These are phyloP conservation scores for Mortierella sp. DNA, from an alignment of 371 early-diverging fungal genomes.

Conservation along the genomic window DNA sequence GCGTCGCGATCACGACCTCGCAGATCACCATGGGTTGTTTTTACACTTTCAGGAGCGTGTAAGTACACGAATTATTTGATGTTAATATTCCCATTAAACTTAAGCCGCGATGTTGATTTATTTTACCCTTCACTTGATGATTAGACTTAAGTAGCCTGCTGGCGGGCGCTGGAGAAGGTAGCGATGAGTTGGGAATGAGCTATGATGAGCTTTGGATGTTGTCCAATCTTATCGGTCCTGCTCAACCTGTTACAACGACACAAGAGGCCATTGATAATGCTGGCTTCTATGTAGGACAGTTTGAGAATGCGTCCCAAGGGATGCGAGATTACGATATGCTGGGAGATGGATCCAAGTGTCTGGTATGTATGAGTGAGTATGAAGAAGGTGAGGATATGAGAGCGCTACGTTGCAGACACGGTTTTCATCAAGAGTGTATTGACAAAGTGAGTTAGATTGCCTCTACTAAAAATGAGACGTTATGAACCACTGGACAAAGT, in stretches of 20 bases:
- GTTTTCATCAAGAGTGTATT: conserved; percentile 85
- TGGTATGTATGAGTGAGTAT: conserved; percentile 81
- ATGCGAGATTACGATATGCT: conserved; percentile 38
- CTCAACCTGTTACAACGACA: conserved; percentile 68
- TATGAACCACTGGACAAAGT: too few species aligned
- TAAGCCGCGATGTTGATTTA: not conserved
- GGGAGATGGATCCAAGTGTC: conserved; percentile 56
- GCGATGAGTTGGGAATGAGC: conserved; percentile 27
- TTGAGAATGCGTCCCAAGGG: conserved; percentile 51
- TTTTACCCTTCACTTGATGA: not conserved
- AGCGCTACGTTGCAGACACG: conserved; percentile 81
- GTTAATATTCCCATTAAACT: conserved; percentile 22
- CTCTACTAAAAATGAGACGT: not conserved
- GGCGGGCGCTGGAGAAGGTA: conserved; percentile 24
- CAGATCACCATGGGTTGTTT: conserved; percentile 46
- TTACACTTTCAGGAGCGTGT: conserved; percentile 53
- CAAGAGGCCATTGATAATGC: conserved; percentile 60
- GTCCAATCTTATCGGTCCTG: conserved; percentile 68
- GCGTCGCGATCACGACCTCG: conserved; percentile 8
- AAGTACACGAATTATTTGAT: conserved; percentile 27
- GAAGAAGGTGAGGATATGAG: conserved; percentile 75
- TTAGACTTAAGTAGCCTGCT: conserved; percentile 49
- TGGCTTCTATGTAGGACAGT: conserved; percentile 60
- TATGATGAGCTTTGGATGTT: conserved; percentile 75
- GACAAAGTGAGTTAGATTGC: conserved; percentile 62